phyloP scores from a whole-genome alignment of 2,329 filamentous ascomycete genomes.

The Stenocarpella maydis region DNA sequence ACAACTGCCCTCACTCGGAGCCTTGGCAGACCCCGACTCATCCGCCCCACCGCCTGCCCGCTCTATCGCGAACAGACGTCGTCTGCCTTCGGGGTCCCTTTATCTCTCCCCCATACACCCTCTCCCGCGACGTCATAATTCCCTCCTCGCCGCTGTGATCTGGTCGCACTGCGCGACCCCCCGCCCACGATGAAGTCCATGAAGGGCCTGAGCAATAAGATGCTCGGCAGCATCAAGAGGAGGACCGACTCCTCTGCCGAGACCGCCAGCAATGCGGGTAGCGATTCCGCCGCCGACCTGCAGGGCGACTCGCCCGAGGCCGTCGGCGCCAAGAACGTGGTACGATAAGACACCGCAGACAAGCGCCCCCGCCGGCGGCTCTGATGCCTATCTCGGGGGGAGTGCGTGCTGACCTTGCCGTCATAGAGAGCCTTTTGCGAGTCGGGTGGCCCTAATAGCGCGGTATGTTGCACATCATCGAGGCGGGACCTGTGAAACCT shows the following conservation, averaged over 20 bases:
- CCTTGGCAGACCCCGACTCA: conserved; percentile 18
- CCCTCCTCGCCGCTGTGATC: neutral
- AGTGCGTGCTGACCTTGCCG: conserved; percentile 35
- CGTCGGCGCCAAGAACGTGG: conserved; percentile 71
- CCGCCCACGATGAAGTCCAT: conserved; percentile 43
- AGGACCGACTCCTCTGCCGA: conserved; percentile 40
- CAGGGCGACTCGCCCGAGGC: conserved; percentile 70
- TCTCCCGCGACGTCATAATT: neutral
- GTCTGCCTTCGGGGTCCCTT: neutral
- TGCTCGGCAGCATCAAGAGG: conserved; percentile 64
- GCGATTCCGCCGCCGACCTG: conserved; percentile 40
- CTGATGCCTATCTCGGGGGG: conserved; percentile 14
- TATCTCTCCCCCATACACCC: neutral
- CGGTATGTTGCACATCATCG: conserved; percentile 51
- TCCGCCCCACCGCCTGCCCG: neutral
- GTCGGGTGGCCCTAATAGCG: conserved; percentile 67
- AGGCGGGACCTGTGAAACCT: neutral
- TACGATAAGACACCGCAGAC: conserved; percentile 50
- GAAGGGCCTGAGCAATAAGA: conserved; percentile 64
- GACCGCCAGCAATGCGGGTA: conserved; percentile 19
- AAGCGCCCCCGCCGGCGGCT: conserved; percentile 6
- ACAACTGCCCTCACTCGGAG: conserved; percentile 3
- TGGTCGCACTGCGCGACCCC: neutral
- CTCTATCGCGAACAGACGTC: neutral
- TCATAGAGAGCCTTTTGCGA: conserved; percentile 82